Conservation (phyloP, 1,284 basidiomycete species). For the Abortiporus biennis region DNA sequence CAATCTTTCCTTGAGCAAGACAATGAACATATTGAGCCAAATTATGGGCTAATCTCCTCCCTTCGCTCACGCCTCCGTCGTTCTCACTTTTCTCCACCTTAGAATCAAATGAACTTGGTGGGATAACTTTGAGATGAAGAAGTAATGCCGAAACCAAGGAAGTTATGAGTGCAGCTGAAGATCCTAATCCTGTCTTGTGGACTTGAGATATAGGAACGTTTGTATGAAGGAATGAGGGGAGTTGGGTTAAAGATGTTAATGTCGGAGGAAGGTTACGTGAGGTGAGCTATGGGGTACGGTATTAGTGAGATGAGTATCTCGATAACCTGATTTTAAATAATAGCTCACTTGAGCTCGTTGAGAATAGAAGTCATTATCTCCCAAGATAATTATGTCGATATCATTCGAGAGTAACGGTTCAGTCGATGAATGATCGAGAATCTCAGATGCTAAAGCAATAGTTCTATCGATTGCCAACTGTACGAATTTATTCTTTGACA, state of each 20-base stretch:
- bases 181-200: conserved; percentile 98
- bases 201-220: conserved; percentile 70
- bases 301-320: neutral
- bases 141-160: conserved; percentile 87
- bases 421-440: conserved; percentile 32
- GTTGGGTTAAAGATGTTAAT: conserved; percentile 52
- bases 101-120: conserved; percentile 36
- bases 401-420: conserved; percentile 41
- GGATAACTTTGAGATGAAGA: conserved; percentile 67
- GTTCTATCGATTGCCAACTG: conserved; percentile 81
- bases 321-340: neutral
- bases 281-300: conserved; percentile 43
- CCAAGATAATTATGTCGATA: conserved; percentile 78
- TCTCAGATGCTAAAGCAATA: conserved; percentile 59
- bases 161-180: conserved; percentile 94
- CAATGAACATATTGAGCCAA: conserved; percentile 96
- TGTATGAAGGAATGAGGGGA: conserved; percentile 74
- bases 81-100: conserved; percentile 6
- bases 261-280: conserved; percentile 54
- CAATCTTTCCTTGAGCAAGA: conserved; percentile 96
- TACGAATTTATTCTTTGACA: conserved; percentile 81
- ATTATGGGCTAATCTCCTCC: conserved; percentile 76
- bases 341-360: conserved; percentile 74
- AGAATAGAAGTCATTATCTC: conserved; percentile 98
- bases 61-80: conserved; percentile 30